Conservation (phyloP, 257 asterid genomes). For the Scutellaria baicalensis region DNA sequence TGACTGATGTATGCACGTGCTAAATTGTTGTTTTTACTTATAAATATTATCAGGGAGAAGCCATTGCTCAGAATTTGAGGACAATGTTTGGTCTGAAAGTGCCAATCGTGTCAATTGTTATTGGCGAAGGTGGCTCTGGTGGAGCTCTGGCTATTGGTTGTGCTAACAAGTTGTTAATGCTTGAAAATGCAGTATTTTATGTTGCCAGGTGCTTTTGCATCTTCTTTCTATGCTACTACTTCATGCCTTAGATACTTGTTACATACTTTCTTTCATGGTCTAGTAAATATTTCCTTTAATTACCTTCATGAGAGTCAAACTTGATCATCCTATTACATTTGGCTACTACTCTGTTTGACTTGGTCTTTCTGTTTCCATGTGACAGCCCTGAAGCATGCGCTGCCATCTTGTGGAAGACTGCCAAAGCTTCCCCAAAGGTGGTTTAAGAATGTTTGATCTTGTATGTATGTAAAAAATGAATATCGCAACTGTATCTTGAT, state of each 20-base stretch:
- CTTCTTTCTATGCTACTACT: background rate
- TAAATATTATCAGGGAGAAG: slow-evolving; percentile 67
- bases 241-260: background rate
- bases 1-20: slow-evolving; percentile 1
- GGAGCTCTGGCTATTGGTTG: slow-evolving; percentile 99
- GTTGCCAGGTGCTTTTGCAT: slow-evolving; percentile 80
- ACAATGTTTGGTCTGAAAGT: slow-evolving; percentile 98
- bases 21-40: background rate
- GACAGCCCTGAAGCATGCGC: slow-evolving; percentile 99
- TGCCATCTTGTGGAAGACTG: slow-evolving; percentile 83
- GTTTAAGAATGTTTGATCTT: background rate
- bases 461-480: slow-evolving; percentile 5
- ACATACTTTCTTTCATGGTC: background rate
- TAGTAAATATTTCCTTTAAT: background rate
- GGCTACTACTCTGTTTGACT: background rate
- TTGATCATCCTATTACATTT: background rate
- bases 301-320: background rate
- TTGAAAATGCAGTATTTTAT: slow-evolving; percentile 94
- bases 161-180: slow-evolving; percentile 89
- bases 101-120: slow-evolving; percentile 79
- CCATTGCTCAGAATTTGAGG: slow-evolving; percentile 91
- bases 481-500: slow-evolving; percentile 22
- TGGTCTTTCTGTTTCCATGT: slow-evolving; percentile 19
- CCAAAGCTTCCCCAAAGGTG: slow-evolving; percentile 90
- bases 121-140: slow-evolving; percentile 99